These are phyloP conservation scores for Yamadazyma epiphylla DNA, from an alignment of 1,139 yeast genomes.

Conservation along the genomic window DNA sequence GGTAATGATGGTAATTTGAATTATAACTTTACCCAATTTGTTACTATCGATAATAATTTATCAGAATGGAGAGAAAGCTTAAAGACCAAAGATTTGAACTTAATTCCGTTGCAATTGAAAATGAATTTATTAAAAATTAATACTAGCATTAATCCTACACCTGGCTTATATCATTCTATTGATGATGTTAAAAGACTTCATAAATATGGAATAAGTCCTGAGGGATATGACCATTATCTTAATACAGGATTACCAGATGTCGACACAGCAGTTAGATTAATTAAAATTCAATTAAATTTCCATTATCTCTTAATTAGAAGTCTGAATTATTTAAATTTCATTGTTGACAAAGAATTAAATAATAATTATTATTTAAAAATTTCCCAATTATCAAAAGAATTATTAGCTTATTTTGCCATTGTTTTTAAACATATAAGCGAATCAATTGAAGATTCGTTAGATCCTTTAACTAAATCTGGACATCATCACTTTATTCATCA, in stretches of 20 bases:
- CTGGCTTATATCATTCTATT: conserved; percentile 30
- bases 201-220: conserved; percentile 22
- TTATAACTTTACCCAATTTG: conserved; percentile 43
- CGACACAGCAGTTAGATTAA: conserved; percentile 37
- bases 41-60: conserved; percentile 42
- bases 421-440: conserved; percentile 34
- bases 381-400: conserved; percentile 36
- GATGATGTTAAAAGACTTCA: conserved; percentile 12
- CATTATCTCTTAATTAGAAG: conserved; percentile 43
- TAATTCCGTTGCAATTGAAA: conserved; percentile 26
- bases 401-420: conserved; percentile 35
- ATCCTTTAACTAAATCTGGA: conserved; percentile 3
- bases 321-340: conserved; percentile 44
- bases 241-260: conserved; percentile 38
- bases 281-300: conserved; percentile 43
- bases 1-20: conserved; percentile 50
- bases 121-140: conserved; percentile 35
- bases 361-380: conserved; percentile 34
- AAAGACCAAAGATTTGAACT: conserved; percentile 25
- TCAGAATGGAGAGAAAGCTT: conserved; percentile 42
- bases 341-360: conserved; percentile 43
- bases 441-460: conserved; percentile 13
- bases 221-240: conserved; percentile 27
- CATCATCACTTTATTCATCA: conserved; percentile 13
- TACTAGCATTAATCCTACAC: conserved; percentile 5